phyloP scores from a whole-genome alignment of 164 flowering plant genomes.

The Sextonia rubra region DNA sequence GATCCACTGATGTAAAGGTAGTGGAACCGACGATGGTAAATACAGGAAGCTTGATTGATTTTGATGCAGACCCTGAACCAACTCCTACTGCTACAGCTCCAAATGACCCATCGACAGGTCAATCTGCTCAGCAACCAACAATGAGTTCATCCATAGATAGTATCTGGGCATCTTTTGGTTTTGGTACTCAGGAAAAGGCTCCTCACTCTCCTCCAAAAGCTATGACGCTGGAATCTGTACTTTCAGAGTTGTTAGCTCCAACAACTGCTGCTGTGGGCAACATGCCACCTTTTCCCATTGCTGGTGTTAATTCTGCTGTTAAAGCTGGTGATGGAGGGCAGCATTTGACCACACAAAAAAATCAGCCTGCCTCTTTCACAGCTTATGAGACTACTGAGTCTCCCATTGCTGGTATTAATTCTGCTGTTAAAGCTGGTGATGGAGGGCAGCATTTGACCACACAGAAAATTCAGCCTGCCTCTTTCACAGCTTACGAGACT shows the following conservation, averaged over 20 bases:
- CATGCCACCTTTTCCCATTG: conserved; percentile 8
- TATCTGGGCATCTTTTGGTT: conserved; percentile 95
- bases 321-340: conserved; percentile 36
- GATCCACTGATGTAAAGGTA: conserved; percentile 51
- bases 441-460: conserved; percentile 42
- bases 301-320: conserved; percentile 26
- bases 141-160: conserved; percentile 30
- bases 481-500: conserved; percentile 24
- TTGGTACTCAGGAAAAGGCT: conserved; percentile 31
- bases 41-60: conserved; percentile 78
- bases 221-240: conserved; percentile 48
- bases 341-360: conserved; percentile 42
- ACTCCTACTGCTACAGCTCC: conserved; percentile 36
- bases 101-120: conserved; percentile 19
- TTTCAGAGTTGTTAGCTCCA: conserved; percentile 54
- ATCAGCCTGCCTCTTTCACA: conserved; percentile 40
- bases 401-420: conserved; percentile 24
- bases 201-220: conserved; percentile 41
- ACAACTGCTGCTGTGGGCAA: conserved; percentile 34
- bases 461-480: conserved; percentile 43
- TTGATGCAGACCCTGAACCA: conserved; percentile 81
- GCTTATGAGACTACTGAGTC: conserved; percentile 15
- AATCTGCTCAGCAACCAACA: conserved; percentile 34
- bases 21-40: conserved; percentile 50
- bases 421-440: conserved; percentile 23